Percentiles rank a stretch among this genome's conserved stretches.
Conservation (phyloP, 306 rosid species). For the Erythrophleum fordii region DNA sequence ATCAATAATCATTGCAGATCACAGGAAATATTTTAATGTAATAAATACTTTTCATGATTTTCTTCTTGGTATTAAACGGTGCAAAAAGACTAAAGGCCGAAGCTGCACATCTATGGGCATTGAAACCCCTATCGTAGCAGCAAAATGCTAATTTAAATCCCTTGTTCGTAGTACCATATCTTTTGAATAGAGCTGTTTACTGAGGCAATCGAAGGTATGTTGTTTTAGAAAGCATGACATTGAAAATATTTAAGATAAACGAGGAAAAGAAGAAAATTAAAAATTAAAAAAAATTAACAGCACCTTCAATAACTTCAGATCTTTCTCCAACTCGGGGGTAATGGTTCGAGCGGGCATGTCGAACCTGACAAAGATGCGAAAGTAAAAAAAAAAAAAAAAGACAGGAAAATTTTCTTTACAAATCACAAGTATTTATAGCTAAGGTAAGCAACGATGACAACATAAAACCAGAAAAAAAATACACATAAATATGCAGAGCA, state of each 20-base stretch:
- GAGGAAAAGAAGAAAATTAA: not conserved
- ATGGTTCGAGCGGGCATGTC: conserved; percentile 85
- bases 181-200: conserved; percentile 4
- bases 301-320: conserved; percentile 78
- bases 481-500: no score
- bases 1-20: not conserved
- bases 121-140: not conserved
- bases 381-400: conserved; percentile 13
- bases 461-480: not conserved
- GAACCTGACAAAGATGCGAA: conserved; percentile 59
- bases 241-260: not conserved
- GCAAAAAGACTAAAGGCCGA: not conserved
- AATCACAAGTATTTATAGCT: not conserved
- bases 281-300: conserved; percentile 10
- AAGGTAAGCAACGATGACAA: not conserved
- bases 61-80: not conserved
- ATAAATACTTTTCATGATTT: not conserved
- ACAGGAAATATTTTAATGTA: not conserved
- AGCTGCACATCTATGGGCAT: not conserved
- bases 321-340: conserved; percentile 78
- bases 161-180: not conserved
- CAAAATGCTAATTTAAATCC: not conserved
- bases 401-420: not conserved
- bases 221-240: not conserved
- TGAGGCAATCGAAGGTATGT: conserved; percentile 9